phyloP scores from a whole-genome alignment of 306 rosid species.

The Begonia masoniana region DNA sequence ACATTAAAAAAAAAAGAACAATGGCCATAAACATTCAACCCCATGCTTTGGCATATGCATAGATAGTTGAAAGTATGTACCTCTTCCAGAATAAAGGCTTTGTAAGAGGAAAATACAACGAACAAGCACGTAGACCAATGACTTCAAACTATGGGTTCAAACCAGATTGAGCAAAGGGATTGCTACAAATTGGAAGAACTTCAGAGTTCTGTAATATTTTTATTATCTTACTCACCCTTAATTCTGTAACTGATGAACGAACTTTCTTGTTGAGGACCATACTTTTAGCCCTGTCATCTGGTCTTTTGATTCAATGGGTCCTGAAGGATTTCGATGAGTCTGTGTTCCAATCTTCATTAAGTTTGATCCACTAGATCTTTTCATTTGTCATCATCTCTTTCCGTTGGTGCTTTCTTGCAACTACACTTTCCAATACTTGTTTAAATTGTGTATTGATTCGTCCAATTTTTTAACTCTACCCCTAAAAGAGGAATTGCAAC shows the following conservation, averaged over 20 bases:
- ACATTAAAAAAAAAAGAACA: no score
- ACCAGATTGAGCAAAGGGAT: no score
- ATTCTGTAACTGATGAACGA: slow-evolving; percentile 53
- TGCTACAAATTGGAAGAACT: no score
- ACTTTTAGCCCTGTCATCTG: slow-evolving; percentile 47
- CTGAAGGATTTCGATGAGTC: slow-evolving; percentile 33
- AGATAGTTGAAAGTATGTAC: no score
- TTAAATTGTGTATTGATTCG: slow-evolving; percentile 49
- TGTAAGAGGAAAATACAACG: no score
- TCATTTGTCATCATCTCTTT: slow-evolving; percentile 55
- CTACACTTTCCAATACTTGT: slow-evolving; percentile 35
- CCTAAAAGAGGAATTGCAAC: slow-evolving; percentile 23
- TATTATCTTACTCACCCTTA: slow-evolving; percentile 33
- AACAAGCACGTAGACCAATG: no score
- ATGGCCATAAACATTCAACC: no score
- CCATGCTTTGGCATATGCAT: no score
- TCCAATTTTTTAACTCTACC: slow-evolving; percentile 45
- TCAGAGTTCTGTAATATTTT: no score
- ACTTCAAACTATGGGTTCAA: no score
- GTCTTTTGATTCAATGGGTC: slow-evolving; percentile 45
- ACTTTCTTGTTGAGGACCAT: slow-evolving; percentile 45
- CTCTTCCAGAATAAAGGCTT: no score
- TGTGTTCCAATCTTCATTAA: slow-evolving; percentile 43
- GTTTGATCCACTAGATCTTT: slow-evolving; percentile 37
- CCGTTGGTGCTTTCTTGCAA: slow-evolving; percentile 25